Conservation (phyloP, 2,329 filamentous ascomycete genomes). For the Fusarium falciforme region DNA sequence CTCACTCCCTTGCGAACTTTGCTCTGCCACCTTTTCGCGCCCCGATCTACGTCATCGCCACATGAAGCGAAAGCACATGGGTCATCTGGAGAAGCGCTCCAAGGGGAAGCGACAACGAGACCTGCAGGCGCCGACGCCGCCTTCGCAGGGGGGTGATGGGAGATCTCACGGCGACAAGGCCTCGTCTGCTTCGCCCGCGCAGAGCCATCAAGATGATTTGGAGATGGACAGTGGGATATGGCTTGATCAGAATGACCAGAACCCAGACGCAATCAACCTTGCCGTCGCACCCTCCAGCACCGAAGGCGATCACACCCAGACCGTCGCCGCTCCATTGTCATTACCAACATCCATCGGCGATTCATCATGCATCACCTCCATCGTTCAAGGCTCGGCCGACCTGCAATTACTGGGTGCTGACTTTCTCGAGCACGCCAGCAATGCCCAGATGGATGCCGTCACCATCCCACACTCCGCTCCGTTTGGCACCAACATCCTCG, state of each 20-base stretch:
- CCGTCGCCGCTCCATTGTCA: not conserved
- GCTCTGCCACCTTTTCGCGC: conserved; percentile 54
- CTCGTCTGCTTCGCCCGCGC: not conserved
- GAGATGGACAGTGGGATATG: not conserved
- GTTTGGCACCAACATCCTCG: conserved; percentile 5
- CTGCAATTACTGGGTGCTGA: not conserved
- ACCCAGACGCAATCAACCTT: not conserved
- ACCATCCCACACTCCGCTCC: not conserved
- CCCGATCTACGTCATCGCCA: conserved; percentile 54
- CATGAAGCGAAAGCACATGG: conserved; percentile 55
- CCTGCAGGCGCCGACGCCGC: conserved; percentile 15
- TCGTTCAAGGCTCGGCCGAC: not conserved
- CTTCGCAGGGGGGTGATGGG: not conserved
- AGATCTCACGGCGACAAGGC: conserved; percentile 1
- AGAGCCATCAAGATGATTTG: not conserved
- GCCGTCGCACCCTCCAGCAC: not conserved
- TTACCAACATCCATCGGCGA: not conserved
- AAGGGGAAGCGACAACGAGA: not conserved
- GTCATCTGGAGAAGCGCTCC: conserved; percentile 10
- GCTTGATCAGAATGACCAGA: not conserved
- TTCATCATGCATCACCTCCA: not conserved
- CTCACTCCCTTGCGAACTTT: conserved; percentile 51
- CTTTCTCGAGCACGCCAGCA: conserved; percentile 5
- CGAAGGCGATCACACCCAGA: not conserved
- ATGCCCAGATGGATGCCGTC: not conserved